Base-by-base conservation (phyloP, 1,284 basidiomycete species). In the Heterobasidion occidentale region DNA sequence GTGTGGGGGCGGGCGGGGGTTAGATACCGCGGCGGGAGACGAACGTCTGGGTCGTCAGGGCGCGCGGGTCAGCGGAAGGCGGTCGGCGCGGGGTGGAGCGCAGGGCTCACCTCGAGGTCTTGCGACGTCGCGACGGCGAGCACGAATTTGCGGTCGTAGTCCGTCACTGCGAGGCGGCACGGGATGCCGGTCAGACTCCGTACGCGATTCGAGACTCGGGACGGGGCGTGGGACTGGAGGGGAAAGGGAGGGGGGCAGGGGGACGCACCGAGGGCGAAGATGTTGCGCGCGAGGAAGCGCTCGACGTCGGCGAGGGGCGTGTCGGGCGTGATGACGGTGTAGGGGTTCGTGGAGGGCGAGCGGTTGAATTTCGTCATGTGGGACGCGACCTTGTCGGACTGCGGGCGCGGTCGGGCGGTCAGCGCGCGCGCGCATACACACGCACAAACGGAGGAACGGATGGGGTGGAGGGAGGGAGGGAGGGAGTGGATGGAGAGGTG, bases 321-420 rank as follows among this genome's bases (percentile, higher is more conserved):
- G 52, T 81, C 75, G 1, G 92, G 91, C 2, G 91, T 90, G 61
- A 95, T 90, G 55, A 88, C 71, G 1, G 84, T 87, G 71, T 94
- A 95, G 1, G 80, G 81, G 53, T 84, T 72, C 1, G 78, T 77
- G n/a, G 78, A 70, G 11, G 57, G 54, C 4, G 77, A 77, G 17
- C 90, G 81, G 61, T 83, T 79, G 73, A 95, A 95, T 64, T 81
- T 87, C 35, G 79, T 85, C 79, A 90, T 91, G 65, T 88, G 84
- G 55, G 79, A 69, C 51, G 76, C 73, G 60, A 88, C 79, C 62
- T 79, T 82, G 63, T 88, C 86, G 59, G 72, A 72, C 88, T 90
- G 59, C 34, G 44, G 42, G 33, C 7, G 15, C 27, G 27, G 27
- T 2, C 27, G 27, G 27, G 27, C 27, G 27, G 27, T 27, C 27